These are phyloP conservation scores for Rickenella mellea DNA, from an alignment of 768 basidiomycete species.

Conservation along the genomic window DNA sequence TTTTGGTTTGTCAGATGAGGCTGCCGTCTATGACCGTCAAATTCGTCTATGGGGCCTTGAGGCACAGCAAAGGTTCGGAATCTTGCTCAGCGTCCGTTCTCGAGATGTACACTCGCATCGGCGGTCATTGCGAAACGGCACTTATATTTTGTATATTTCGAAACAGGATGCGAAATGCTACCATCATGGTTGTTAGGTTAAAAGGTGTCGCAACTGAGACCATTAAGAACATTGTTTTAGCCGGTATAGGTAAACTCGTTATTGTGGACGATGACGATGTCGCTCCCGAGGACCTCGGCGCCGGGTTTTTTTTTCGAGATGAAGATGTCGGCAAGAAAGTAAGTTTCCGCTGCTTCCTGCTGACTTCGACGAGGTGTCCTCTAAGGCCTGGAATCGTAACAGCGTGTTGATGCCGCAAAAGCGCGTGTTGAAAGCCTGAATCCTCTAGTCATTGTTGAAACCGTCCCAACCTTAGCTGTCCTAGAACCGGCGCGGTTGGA, in stretches of 20 bases:
- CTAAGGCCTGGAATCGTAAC: conserved; percentile 8
- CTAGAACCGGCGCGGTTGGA: conserved; percentile 46
- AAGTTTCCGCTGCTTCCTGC: not conserved
- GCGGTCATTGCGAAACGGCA: not conserved
- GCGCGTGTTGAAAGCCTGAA: conserved; percentile 83
- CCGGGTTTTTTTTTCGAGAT: conserved; percentile 90
- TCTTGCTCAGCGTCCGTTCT: not conserved
- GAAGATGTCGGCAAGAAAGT: conserved; percentile 89
- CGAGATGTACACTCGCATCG: too few species aligned
- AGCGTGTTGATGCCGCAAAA: conserved; percentile 85
- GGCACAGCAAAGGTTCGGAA: conserved; percentile 80
- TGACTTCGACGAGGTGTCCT: conserved; percentile 5
- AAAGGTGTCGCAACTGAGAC: conserved; percentile 84
- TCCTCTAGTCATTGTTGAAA: conserved; percentile 79
- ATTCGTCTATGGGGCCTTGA: conserved; percentile 98
- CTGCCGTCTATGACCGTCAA: conserved; percentile 92
- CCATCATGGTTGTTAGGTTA: conserved; percentile 73
- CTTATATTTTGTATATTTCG: not conserved
- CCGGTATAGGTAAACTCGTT: conserved; percentile 86
- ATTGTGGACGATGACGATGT: conserved; percentile 75
- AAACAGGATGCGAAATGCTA: conserved; percentile 85
- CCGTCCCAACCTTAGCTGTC: conserved; percentile 39
- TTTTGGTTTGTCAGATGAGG: conserved; percentile 43
- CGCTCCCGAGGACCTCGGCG: conserved; percentile 76
- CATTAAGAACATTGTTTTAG: conserved; percentile 95